phyloP scores from a whole-genome alignment of 768 basidiomycete species.

The Hygrocybe coccinea region DNA sequence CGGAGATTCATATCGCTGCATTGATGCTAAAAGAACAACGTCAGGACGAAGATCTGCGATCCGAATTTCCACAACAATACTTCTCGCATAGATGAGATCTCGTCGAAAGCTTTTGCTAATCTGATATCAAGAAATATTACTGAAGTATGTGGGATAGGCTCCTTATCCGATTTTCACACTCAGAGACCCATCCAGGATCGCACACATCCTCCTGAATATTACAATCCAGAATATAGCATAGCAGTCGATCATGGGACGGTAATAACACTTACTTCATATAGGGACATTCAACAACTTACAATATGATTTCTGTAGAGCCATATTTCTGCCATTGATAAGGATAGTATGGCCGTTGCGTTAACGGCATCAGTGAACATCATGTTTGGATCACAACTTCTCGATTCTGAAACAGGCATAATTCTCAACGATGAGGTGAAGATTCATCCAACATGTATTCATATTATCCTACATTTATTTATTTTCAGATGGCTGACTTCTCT shows the following conservation, averaged over 20 bases:
- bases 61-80: constrained; percentile 59
- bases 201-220: constrained; percentile 80
- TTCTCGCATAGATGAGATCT: constrained; percentile 54
- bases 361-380: constrained; percentile 88
- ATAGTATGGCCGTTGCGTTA: constrained; percentile 82
- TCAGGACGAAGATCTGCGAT: constrained; percentile 80
- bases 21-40: not conserved
- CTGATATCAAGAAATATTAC: constrained; percentile 65
- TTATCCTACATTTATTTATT: not conserved
- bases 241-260: constrained; percentile 85
- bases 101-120: constrained; percentile 64
- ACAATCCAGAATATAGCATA: constrained; percentile 76
- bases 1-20: not conserved
- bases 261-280: constrained; percentile 20
- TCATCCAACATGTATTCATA: not conserved
- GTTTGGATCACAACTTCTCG: constrained; percentile 86
- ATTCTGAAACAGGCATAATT: constrained; percentile 81
- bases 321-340: constrained; percentile 72
- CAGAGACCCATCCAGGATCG: constrained; percentile 46
- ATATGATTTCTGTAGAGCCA: constrained; percentile 56
- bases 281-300: not conserved
- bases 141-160: constrained; percentile 52
- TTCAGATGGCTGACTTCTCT: constrained; percentile 88
- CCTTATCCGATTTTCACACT: not conserved
- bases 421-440: constrained; percentile 74